Conservation (phyloP, 371 early-diverging fungal species). For the Mortierella sp. region DNA sequence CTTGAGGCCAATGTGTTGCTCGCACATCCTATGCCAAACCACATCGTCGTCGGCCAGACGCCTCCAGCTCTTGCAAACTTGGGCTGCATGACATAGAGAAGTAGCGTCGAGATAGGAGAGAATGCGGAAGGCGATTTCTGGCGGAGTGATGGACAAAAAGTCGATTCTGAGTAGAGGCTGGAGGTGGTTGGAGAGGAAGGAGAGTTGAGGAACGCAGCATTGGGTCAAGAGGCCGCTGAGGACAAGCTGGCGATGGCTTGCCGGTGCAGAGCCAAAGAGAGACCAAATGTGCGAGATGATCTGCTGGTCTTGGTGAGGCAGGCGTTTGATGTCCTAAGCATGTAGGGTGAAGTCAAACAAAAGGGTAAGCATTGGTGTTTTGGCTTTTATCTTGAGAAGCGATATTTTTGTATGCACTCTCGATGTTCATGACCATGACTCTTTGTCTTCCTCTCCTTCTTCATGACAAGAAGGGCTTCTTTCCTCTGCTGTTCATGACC, state of each 20-base stretch:
- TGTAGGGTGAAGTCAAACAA: not conserved
- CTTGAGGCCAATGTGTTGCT: slow-evolving; percentile 96
- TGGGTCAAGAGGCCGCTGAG: slow-evolving; percentile 68
- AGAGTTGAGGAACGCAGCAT: slow-evolving; percentile 76
- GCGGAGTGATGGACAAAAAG: slow-evolving; percentile 80
- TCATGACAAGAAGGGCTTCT: too few species aligned
- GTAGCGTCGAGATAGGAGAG: slow-evolving; percentile 91
- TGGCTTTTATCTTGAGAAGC: too few species aligned
- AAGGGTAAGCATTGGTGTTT: not conserved
- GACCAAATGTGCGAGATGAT: slow-evolving; percentile 66
- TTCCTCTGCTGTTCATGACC: too few species aligned
- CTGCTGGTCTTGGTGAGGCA: slow-evolving; percentile 59
- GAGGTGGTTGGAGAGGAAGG: slow-evolving; percentile 77
- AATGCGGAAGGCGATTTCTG: slow-evolving; percentile 84
- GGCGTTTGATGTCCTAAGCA: slow-evolving; percentile 42
- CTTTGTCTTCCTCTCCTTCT: too few species aligned
- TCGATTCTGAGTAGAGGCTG: slow-evolving; percentile 85
- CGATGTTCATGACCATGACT: too few species aligned
- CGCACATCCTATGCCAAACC: slow-evolving; percentile 96
- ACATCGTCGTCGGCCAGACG: slow-evolving; percentile 88
- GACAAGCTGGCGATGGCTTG: slow-evolving; percentile 66
- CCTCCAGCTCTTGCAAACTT: slow-evolving; percentile 87
- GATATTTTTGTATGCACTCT: too few species aligned
- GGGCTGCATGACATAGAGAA: slow-evolving; percentile 91
- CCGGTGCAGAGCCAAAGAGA: slow-evolving; percentile 62